Conservation (phyloP, 1,284 basidiomycete genomes). For the Trichosporon ovoides region DNA sequence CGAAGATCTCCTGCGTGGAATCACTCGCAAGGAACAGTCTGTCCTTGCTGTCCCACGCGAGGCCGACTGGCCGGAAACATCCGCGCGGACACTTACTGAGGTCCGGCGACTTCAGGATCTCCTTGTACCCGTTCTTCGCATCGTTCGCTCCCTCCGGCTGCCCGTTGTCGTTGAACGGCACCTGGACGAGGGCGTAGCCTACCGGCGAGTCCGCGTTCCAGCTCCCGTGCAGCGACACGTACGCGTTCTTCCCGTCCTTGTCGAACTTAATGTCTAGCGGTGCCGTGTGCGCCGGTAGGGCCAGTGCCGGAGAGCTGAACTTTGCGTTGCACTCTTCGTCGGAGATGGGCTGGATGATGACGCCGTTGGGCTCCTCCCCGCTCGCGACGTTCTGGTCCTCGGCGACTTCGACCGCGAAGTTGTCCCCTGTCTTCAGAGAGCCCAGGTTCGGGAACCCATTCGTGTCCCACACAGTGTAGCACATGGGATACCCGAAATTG, state of each 20-base stretch:
- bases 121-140: not conserved
- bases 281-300: slow-evolving; percentile 16
- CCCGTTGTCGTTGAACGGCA: slow-evolving; percentile 7
- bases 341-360: not conserved
- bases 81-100: slow-evolving; percentile 5
- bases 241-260: slow-evolving; percentile 6
- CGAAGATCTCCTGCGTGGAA: slow-evolving; percentile 15
- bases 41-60: slow-evolving; percentile 10
- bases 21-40: slow-evolving; percentile 14
- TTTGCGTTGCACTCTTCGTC: slow-evolving; percentile 9
- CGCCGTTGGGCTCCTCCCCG: too few relatives aligned
- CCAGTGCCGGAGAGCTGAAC: not conserved
- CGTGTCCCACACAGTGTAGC: slow-evolving; percentile 13
- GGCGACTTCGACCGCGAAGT: slow-evolving; percentile 7
- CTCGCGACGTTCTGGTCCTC: not conserved
- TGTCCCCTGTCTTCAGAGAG: slow-evolving; percentile 6
- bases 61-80: slow-evolving; percentile 18
- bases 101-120: slow-evolving; percentile 9
- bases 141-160: not conserved
- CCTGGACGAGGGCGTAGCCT: slow-evolving; percentile 6
- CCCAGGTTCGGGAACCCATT: slow-evolving; percentile 3
- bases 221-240: slow-evolving; percentile 15
- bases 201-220: slow-evolving; percentile 14
- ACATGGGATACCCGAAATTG: slow-evolving; percentile 15
- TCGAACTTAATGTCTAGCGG: slow-evolving; percentile 17